phyloP scores from a whole-genome alignment of 2,329 filamentous ascomycete genomes.

The Pestalotiopsis sp. region DNA sequence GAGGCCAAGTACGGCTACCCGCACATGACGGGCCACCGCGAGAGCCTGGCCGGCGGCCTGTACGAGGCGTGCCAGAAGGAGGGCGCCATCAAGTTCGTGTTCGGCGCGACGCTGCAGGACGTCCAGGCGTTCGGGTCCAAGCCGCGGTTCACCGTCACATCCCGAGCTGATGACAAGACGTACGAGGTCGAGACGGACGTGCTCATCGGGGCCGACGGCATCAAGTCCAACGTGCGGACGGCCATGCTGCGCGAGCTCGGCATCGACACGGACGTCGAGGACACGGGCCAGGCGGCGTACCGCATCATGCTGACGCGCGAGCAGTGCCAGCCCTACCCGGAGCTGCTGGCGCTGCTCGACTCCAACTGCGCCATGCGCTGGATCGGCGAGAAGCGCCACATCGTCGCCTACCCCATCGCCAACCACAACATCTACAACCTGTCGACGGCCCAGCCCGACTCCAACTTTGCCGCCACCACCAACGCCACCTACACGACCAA shows the following conservation, averaged over 20 bases:
- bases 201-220: constrained; percentile 56
- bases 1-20: constrained; percentile 70
- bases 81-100: constrained; percentile 68
- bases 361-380: constrained; percentile 70
- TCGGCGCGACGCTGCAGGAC: constrained; percentile 58
- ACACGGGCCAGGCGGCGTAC: constrained; percentile 78
- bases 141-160: constrained; percentile 53
- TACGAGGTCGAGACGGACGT: constrained; percentile 57
- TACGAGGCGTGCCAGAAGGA: constrained; percentile 71
- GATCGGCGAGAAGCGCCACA: constrained; percentile 76
- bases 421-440: constrained; percentile 68
- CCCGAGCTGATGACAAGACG: constrained; percentile 33
- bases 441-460: constrained; percentile 63
- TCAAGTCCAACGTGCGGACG: constrained; percentile 54
- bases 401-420: constrained; percentile 77
- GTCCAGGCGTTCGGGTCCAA: constrained; percentile 62
- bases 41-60: constrained; percentile 69
- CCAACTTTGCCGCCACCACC: constrained; percentile 59
- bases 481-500: constrained; percentile 65
- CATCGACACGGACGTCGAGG: constrained; percentile 57
- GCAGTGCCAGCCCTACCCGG: constrained; percentile 68
- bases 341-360: constrained; percentile 68
- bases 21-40: constrained; percentile 79
- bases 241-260: constrained; percentile 57
- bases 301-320: constrained; percentile 74